These are phyloP conservation scores for Coniochaeta prunicola DNA, from an alignment of 2,329 filamentous ascomycete genomes.

Conservation along the genomic window DNA sequence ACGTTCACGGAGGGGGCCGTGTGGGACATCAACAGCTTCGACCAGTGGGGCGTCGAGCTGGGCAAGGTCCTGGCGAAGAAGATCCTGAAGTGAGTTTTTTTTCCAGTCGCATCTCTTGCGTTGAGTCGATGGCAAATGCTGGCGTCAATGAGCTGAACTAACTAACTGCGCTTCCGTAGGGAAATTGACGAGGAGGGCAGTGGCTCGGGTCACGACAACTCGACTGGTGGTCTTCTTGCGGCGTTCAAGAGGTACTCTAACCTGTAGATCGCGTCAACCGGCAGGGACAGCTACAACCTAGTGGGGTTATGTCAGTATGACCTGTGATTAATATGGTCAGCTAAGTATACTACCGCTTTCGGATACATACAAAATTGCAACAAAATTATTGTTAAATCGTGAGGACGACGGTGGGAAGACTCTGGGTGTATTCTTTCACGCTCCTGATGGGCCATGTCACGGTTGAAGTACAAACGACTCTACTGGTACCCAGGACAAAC, in stretches of 20 bases:
- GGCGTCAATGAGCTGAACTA: neutral
- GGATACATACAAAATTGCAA: neutral
- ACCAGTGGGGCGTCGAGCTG: slow-evolving; percentile 98
- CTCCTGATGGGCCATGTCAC: too few species aligned
- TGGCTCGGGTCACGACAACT: slow-evolving; percentile 71
- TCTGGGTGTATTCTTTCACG: too few species aligned
- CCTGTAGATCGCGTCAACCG: slow-evolving; percentile 25
- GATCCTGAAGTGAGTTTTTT: slow-evolving; percentile 53
- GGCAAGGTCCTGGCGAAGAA: slow-evolving; percentile 95
- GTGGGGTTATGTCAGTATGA: neutral
- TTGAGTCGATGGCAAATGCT: slow-evolving; percentile 18
- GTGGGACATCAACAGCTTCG: slow-evolving; percentile 99
- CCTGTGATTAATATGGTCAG: neutral
- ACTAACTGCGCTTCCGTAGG: slow-evolving; percentile 7
- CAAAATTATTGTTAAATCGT: neutral
- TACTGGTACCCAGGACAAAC: too few species aligned
- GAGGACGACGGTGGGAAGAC: neutral
- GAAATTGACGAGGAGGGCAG: slow-evolving; percentile 78
- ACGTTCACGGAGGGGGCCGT: slow-evolving; percentile 96
- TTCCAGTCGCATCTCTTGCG: neutral
- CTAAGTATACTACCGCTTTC: neutral
- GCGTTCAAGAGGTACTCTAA: slow-evolving; percentile 76
- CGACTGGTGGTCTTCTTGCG: slow-evolving; percentile 81
- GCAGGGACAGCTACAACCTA: neutral
- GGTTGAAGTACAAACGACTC: too few species aligned